Base-by-base conservation (phyloP, 805 yeast species). In the Millerozyma acaciae region DNA sequence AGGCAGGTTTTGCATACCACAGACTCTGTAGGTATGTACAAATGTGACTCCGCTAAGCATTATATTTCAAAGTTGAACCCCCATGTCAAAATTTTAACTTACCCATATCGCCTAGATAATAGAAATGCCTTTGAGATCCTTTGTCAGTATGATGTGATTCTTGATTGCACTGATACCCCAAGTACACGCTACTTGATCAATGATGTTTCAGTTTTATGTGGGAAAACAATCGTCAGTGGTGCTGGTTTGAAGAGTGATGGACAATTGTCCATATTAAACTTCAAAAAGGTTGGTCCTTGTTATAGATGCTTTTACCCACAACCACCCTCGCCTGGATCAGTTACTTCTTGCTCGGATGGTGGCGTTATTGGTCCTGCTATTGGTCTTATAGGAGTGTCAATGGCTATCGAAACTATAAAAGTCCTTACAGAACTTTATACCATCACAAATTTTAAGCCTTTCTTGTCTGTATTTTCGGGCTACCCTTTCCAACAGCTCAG, bases 351-450 rank as follows among this genome's bases (percentile, higher is more conserved):
- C 48, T 76, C 84, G 9, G 97, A 88, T 57, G 95, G 95, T 3
- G 97, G 97, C 4, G 94, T 90, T 1, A 57, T 93, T 16, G 98
- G 98, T 0, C 95, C 97, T 0, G 93, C 89, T n/a, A 94, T 93
- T 35, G 99, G 98, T 0, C 47, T 87, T 1, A 76, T 90, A 52
- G 99, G 98, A 7, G 68, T 78, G 0, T 70, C 84, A 68, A 90
- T 93, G 84, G 95, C 96, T 0, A 60, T 83, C 14, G 98, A 93
- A 49, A 70, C 95, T 0, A 70, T 94, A 16, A 89, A 90, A 52
- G 65, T 90, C 6, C 48, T 86, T 2, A 66, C 81, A 2, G 79
- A 72, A 0, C 63, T 59, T 22, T 84, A 85, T 45, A 44, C 48
- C 5, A 23, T 35, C 1, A 72, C 69, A 0, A 68, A 61, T 29